These are phyloP conservation scores for Claviceps fusiformis DNA, from an alignment of 2,329 filamentous ascomycete genomes.

Conservation along the genomic window DNA sequence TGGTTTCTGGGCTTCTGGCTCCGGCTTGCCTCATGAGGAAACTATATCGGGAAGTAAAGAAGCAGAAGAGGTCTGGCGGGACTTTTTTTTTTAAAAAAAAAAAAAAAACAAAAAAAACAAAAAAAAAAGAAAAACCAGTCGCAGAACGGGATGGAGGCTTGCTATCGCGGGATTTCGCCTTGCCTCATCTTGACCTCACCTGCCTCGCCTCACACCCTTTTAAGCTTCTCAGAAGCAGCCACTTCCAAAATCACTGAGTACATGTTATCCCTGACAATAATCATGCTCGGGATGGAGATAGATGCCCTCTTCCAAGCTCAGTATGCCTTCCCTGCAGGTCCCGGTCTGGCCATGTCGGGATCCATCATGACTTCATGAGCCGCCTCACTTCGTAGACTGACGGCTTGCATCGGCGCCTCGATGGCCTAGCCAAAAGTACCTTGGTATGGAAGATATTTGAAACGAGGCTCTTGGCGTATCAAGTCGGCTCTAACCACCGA, in stretches of 20 bases:
- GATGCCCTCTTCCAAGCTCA: neutral
- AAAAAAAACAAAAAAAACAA: too few species aligned
- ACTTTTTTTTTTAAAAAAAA: neutral
- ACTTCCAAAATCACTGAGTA: neutral
- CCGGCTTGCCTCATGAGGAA: neutral
- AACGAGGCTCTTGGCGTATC: neutral
- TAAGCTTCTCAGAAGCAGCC: neutral
- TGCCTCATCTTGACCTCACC: neutral
- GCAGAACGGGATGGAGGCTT: neutral
- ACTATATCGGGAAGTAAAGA: neutral
- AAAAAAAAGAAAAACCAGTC: too few species aligned
- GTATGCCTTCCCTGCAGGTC: neutral
- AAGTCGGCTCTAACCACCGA: neutral
- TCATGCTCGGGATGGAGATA: neutral
- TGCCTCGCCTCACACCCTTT: neutral
- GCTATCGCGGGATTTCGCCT: neutral
- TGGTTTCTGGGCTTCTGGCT: neutral
- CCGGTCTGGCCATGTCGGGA: neutral
- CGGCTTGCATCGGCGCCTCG: neutral
- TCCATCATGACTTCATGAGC: neutral
- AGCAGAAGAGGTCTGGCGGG: neutral
- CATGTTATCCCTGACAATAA: too few species aligned
- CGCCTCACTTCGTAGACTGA: neutral
- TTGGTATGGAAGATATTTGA: neutral
- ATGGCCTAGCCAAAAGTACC: neutral